These are phyloP conservation scores for Musa beccarii DNA, from an alignment of 176 grass and related monocot genomes.

Conservation along the genomic window DNA sequence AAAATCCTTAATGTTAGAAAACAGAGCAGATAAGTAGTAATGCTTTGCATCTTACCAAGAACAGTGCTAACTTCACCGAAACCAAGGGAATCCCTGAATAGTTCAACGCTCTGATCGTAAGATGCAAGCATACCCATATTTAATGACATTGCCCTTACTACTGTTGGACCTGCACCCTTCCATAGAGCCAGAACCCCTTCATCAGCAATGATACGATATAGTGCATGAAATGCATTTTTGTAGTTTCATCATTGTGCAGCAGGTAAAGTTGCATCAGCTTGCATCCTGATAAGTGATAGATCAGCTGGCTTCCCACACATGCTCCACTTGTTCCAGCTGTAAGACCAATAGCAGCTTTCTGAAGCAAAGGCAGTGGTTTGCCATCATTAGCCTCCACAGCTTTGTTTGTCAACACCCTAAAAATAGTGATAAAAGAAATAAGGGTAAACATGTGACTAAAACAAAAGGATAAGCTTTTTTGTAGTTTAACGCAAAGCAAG, in stretches of 20 bases:
- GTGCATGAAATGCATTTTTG: conserved; percentile 83
- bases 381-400: conserved; percentile 88
- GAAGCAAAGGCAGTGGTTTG: conserved; percentile 67
- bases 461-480: background rate
- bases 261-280: conserved; percentile 87
- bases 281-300: conserved; percentile 88
- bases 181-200: conserved; percentile 89
- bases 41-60: conserved; percentile 41
- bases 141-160: conserved; percentile 81
- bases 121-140: conserved; percentile 98
- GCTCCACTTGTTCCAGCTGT: conserved; percentile 88
- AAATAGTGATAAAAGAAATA: background rate
- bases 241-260: conserved; percentile 61
- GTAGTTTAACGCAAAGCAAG: background rate
- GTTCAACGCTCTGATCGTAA: conserved; percentile 82
- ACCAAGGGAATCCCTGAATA: conserved; percentile 72
- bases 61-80: conserved; percentile 76
- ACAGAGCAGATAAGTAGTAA: no score
- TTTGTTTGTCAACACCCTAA: conserved; percentile 91
- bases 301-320: conserved; percentile 71
- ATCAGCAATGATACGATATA: conserved; percentile 68
- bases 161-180: conserved; percentile 88
- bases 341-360: conserved; percentile 81
- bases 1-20: no score
- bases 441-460: background rate